Evolutionary conservation across 2,329 filamentous ascomycete genomes (phyloP).

Genomic region (Penicillium decumbens): DNA sequence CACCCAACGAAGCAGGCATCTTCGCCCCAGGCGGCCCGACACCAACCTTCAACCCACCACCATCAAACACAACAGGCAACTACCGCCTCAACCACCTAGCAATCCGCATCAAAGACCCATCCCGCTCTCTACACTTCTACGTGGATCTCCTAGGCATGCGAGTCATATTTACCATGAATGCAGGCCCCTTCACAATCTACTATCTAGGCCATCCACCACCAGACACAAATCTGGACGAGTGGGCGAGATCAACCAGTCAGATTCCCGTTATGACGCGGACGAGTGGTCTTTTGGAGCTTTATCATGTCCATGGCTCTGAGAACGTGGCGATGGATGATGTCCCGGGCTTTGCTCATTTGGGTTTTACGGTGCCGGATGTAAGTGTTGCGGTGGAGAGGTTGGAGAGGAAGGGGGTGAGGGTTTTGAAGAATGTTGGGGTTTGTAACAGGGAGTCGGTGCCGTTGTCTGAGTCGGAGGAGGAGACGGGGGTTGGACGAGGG

Average conservation of each 20-base stretch:
- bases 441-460: slow-evolving; percentile 28
- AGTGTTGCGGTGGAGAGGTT: slow-evolving; percentile 28
- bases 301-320: slow-evolving; percentile 37
- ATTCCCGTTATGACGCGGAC: slow-evolving; percentile 28
- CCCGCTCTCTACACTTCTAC: slow-evolving; percentile 36
- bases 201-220: slow-evolving; percentile 38
- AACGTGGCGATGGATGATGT: slow-evolving; percentile 29
- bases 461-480: slow-evolving; percentile 34
- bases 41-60: slow-evolving; percentile 27
- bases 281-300: slow-evolving; percentile 35
- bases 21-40: slow-evolving; percentile 32
- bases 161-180: slow-evolving; percentile 38
- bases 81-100: slow-evolving; percentile 40
- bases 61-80: slow-evolving; percentile 26
- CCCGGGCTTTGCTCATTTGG: slow-evolving; percentile 38
- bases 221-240: slow-evolving; percentile 27
- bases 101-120: slow-evolving; percentile 35
- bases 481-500: slow-evolving; percentile 30
- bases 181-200: slow-evolving; percentile 40
- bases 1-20: slow-evolving; percentile 24
- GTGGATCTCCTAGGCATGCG: slow-evolving; percentile 40
- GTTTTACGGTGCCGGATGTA: slow-evolving; percentile 40
- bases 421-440: slow-evolving; percentile 35
- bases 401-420: slow-evolving; percentile 25
- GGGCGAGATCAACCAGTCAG: slow-evolving; percentile 27